Base-by-base conservation (phyloP, 169 alveolate species). In the Cystoisospora suis region DNA sequence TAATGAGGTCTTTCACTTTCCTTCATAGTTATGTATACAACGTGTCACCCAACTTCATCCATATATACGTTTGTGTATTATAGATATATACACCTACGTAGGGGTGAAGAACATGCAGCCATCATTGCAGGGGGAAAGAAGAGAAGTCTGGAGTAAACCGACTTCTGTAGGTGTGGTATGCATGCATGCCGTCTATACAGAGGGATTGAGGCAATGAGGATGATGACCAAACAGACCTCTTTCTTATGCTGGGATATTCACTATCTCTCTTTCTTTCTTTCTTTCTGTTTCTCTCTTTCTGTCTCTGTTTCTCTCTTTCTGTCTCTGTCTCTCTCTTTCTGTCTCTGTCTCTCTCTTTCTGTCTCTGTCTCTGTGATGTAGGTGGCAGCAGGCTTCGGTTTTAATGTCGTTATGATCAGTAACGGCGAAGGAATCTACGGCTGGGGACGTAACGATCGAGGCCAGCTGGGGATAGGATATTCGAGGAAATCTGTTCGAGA, bases 401-500 rank as follows among this genome's bases (percentile, higher is more conserved):
- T 91, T 81, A 91, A 91, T 89, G 80, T 87, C 85, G 27, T 91
- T 29, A 59, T 85, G 81, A 47, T 65, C 36, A 80, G 81, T 44
- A 40, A 79, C 34, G 70, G 75, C 46, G 27, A 65, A 1, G 94
- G 94, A n/a, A 89, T 91, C 20, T 86, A 40, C 53, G 88, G 58
- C 27, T 91, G 94, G 94, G 94, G 94, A 32, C 75, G 89, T 72
- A 91, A 91, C 81, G 94, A 91, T 47, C 77, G 88, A 47, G 94
- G 94, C 34, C 94, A 91, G 53, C 86, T 91, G 15, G 94, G 92
- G 49, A 75, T 49, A 36, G 94, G 90, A 42, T 1, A 36, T 0
- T 88, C 75, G 49, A 75, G 69, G 36, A 80, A 75, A 34, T 53
- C 87, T 53, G 70, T 79, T 4, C 32, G 91, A 58, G 94, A 91